Evolutionary conservation across 305 asterid genomes (phyloP).

Genomic region (Lippia alba): DNA sequence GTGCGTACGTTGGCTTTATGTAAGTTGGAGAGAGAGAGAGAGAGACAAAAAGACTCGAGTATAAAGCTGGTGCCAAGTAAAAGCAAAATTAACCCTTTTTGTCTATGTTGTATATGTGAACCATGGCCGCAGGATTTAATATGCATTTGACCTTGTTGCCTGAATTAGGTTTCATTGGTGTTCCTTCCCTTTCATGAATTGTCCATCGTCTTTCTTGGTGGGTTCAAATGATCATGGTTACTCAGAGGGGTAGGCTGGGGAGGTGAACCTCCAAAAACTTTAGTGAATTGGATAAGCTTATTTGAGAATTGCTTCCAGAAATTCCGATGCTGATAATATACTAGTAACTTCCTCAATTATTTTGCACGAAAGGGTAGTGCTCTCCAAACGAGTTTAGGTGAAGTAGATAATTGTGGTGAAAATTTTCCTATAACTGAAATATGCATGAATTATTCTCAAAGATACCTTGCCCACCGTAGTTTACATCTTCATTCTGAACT

Average conservation of each 20-base stretch:
- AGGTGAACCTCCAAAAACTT: constrained; percentile 8
- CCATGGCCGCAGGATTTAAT: constrained; percentile 8
- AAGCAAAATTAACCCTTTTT: constrained; percentile 12
- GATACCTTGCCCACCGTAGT: not conserved
- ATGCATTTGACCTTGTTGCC: constrained; percentile 21
- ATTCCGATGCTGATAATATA: constrained; percentile 9
- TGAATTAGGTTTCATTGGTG: constrained; percentile 17
- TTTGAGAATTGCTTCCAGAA: constrained; percentile 23
- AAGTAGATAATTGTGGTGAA: not conserved
- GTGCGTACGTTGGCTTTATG: constrained; percentile 2
- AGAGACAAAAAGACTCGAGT: constrained; percentile 18
- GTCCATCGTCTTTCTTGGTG: constrained; percentile 9
- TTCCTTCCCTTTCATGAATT: constrained; percentile 16
- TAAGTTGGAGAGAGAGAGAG: constrained; percentile 22
- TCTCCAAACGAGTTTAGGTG: constrained; percentile 1
- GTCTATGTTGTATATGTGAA: constrained; percentile 20
- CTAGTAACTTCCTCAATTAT: constrained; percentile 10
- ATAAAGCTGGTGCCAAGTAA: constrained; percentile 24
- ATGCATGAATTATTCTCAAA: constrained; percentile 8
- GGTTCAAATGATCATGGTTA: constrained; percentile 25
- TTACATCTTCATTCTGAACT: not conserved
- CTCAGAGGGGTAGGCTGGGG: constrained; percentile 1
- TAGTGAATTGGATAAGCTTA: constrained; percentile 23
- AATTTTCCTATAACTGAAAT: constrained; percentile 20
- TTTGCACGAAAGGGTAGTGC: not conserved